Base-by-base conservation (phyloP, 768 basidiomycete genomes). In the Mycena filopes region DNA sequence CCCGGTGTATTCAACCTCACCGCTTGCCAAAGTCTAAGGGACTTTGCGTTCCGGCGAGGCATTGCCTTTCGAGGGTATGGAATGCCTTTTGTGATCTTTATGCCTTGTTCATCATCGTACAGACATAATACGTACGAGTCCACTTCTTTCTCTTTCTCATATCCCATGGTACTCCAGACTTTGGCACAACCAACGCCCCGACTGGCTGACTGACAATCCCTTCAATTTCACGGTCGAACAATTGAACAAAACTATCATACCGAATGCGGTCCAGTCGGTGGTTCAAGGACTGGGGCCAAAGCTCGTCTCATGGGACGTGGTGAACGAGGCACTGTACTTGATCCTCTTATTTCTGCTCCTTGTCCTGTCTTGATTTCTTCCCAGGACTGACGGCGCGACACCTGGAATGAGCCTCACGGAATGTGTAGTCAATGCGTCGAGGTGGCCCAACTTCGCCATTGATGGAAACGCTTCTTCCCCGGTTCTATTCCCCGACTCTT, bases 401-500 rank as follows among this genome's bases (percentile, higher is more conserved):
- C 49, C 48, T 31, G 59, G 50, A 23, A 69, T 69, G 67, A 48
- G 36, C 31, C 38, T 65, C 11, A 69, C 63, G 40, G 67, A 69
- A 13, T 69, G 67, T 25, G 67, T 69, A n/a, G 55, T 69, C 45
- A 69, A 45, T 25, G 67, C 67, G 38, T 20, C 47, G 8, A 69
- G 67, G 67, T 69, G 67, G 67, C 67, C 67, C 26, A 69, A 61
- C 18, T 69, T 69, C 31, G 67, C 67, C 25, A 48, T 69, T 29
- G 67, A 69, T 55, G 67, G 67, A 21, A 61, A 69, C 33, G 40
- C 67, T 13, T 69, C 67, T 16, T 69, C 67, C 6, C 63, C 67
- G 1, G 55, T 69, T 12, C 42, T 69, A 5, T 69, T 69, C 55
- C 21, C 58, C 6, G 67, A 69, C 47, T 51, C 54, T 12, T 69